These are phyloP conservation scores for Nematodospora valgi DNA, from an alignment of 805 yeast species.

Conservation along the genomic window DNA sequence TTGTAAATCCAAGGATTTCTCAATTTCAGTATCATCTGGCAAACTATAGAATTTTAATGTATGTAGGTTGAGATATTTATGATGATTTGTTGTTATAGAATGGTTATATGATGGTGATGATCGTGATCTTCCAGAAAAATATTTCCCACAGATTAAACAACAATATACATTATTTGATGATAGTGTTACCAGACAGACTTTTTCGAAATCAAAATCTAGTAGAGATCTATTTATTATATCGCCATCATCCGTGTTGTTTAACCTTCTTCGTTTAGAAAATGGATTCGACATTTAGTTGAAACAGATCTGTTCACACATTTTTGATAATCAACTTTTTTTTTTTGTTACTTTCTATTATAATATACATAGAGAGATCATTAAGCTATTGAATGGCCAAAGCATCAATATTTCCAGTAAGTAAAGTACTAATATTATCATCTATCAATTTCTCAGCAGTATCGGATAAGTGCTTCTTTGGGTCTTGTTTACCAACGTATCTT, in stretches of 20 bases:
- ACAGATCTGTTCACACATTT: too few relatives aligned
- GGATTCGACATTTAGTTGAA: too few relatives aligned
- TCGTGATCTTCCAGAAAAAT: slow-evolving; percentile 62
- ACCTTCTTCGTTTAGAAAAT: neutral
- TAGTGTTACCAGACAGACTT: slow-evolving; percentile 60
- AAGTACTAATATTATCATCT: slow-evolving; percentile 86
- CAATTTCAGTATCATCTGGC: slow-evolving; percentile 56
- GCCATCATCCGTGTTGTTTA: slow-evolving; percentile 21
- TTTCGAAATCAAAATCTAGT: slow-evolving; percentile 69
- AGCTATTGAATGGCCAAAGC: slow-evolving; percentile 84
- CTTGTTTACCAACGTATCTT: slow-evolving; percentile 96
- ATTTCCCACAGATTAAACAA: slow-evolving; percentile 73
- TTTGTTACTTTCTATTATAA: too few relatives aligned
- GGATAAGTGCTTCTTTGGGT: slow-evolving; percentile 94
- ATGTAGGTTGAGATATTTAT: slow-evolving; percentile 55
- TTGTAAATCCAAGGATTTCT: slow-evolving; percentile 21
- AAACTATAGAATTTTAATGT: slow-evolving; percentile 49
- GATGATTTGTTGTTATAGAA: slow-evolving; percentile 60
- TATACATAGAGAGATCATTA: too few relatives aligned
- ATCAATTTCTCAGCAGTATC: slow-evolving; percentile 83
- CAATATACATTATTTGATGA: slow-evolving; percentile 63
- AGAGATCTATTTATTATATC: slow-evolving; percentile 42
- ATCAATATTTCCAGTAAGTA: slow-evolving; percentile 86
- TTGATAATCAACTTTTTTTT: too few relatives aligned
- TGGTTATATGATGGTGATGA: slow-evolving; percentile 69